A percentile compares a stretch with the other conserved stretches of the same genome.
phyloP scores from a whole-genome alignment of 306 rosid species.

The Inga laurina region DNA sequence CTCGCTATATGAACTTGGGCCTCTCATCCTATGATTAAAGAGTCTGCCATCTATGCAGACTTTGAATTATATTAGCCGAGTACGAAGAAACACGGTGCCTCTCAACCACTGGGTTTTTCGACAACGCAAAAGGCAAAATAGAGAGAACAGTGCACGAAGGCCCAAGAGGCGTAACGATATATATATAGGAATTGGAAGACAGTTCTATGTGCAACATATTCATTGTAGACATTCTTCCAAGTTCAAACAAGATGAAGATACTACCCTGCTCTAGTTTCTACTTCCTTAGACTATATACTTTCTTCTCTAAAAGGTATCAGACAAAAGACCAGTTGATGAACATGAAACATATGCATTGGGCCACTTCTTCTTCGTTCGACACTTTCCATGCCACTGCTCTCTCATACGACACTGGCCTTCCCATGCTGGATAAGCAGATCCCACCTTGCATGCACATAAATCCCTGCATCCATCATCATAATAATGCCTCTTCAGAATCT shows the following conservation, averaged over 20 bases:
- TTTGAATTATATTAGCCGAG: not conserved
- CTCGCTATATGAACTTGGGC: not conserved
- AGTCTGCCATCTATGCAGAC: not conserved
- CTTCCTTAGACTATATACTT: conserved; percentile 38
- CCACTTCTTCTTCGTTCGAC: conserved; percentile 81
- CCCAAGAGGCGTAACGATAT: conserved; percentile 31
- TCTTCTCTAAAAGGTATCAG: conserved; percentile 30
- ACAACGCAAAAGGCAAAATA: not conserved
- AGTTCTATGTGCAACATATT: not conserved
- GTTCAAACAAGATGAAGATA: conserved; percentile 13
- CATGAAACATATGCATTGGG: conserved; percentile 94
- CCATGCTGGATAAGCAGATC: conserved; percentile 96
- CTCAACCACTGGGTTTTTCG: not conserved
- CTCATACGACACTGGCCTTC: conserved; percentile 91
- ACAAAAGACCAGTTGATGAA: conserved; percentile 99
- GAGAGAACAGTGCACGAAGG: conserved; percentile 26
- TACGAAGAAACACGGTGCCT: not conserved
- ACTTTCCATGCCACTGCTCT: conserved; percentile 99
- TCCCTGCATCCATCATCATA: conserved; percentile 57
- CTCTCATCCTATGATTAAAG: not conserved
- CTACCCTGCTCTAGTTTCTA: conserved; percentile 29
- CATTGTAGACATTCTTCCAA: conserved; percentile 39
- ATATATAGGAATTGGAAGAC: conserved; percentile 21
- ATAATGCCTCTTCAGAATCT: not conserved
- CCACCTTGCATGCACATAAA: conserved; percentile 95